Evolutionary conservation across 2,329 filamentous ascomycete genomes (phyloP), one percentile per base, ranked within the genome.

Genomic region (Diaporthe sp.): DNA sequence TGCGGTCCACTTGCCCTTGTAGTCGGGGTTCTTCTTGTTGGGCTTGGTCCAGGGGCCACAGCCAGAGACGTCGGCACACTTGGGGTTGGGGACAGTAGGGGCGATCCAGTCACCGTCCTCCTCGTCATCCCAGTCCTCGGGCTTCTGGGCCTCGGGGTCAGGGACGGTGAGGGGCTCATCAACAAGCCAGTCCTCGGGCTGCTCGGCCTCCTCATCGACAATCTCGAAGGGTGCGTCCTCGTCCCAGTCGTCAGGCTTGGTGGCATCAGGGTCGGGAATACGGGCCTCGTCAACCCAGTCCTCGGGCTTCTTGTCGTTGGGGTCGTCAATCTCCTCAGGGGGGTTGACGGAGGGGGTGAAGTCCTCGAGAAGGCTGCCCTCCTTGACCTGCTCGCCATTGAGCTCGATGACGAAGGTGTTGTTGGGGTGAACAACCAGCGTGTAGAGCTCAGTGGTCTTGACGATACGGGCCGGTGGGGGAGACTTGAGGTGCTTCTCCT

Each of bases 41-140:
- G 97, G 97, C 88, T 94, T 92, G 81, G 93, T 90, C 97, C 97
- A 99, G 82, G 94, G 92, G 82, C 97, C 97, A 86, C 97, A 98
- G 83, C 97, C 97, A 88, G 96, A 96, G 79, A 89, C 94, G 76
- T 98, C 96, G 79, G 93, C 92, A 84, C 97, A 98, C 92, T 98
- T 98, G 86, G 96, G 94, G 92, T 99, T 98, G 84, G 95, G 91
- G 73, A 99, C 92, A 73, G 93, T 95, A 75, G 96, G 97, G 71
- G 96, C 88, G 80, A 98, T 86, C 95, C 96, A 99, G 89, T 99
- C 97, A 85, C 97, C 97, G 85, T 99, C 97, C 89, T 99, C 97
- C 89, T 99, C 97, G 76, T 99, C 96, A 87, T 98, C 96, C 97
- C 97, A 99, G 85, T 98, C 97, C 88, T 98, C 96, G 78, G 97